Base-by-base conservation (phyloP, 2,329 filamentous ascomycete genomes). In the Epichloe baconii region DNA sequence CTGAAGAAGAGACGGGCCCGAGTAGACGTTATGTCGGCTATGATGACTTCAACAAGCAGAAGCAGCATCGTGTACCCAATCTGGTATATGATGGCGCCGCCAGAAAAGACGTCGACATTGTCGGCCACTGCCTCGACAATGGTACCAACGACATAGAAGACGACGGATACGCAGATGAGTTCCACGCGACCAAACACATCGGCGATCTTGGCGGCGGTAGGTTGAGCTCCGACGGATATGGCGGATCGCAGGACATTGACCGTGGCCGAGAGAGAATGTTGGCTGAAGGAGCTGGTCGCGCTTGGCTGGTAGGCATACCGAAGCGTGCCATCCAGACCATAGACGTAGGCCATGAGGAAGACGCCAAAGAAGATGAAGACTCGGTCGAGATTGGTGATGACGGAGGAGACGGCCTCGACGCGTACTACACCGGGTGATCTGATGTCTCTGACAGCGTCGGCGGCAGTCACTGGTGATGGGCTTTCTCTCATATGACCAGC, bases 21-120 rank as follows among this genome's bases (percentile, higher is more conserved):
- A 36, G 86, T 68, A n/a, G 74, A 73, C 0, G 83, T 82, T 1
- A 81, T 84, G 58, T 87, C 84, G 26, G 83, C 80, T 53, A 83
- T 77, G 59, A 86, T 80, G 35, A 87, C 75, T 52, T 75, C 75
- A 15, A 85, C 67, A 31, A 76, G 74, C 57, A 83, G 85, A 45
- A 73, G 71, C 26, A 86, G 66, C 11, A 80, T 81, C n/a, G 76
- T 67, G 57, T 65, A 68, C 7, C 83, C 83, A 40, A 82, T 74
- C 45, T 75, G 78, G 58, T 85, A 84, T 52, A 86, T 80, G 5
- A 85, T 79, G 55, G 80, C 74, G 1, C 76, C 78, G 2, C 79
- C 79, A 42, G 78, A 76, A 61, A 79, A 71, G 4, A 59, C 60
- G 49, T 66, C 57, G 17, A 70, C 64, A 17, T 59, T 64, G 3